Percentiles rank a stretch among this genome's conserved stretches.
These are phyloP conservation scores for Piromyces sp. DNA, from an alignment of 192 early-diverging fungal species.

Conservation along the genomic window DNA sequence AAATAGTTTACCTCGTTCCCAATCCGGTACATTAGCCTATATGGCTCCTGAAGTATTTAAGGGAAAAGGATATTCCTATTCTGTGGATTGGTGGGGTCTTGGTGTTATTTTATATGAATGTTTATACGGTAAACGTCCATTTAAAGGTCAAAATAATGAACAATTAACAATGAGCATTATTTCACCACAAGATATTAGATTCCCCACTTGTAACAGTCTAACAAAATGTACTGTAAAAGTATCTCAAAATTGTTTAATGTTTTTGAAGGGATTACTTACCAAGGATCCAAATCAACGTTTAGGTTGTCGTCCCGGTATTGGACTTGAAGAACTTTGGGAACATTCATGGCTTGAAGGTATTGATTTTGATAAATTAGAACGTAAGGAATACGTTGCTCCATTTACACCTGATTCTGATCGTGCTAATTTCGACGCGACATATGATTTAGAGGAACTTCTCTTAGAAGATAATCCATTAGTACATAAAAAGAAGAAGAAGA, in stretches of 20 bases:
- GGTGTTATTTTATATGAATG: not conserved
- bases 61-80: not conserved
- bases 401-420: conserved; percentile 71
- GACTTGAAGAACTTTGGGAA: conserved; percentile 38
- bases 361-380: conserved; percentile 59
- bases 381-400: conserved; percentile 50
- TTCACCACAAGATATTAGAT: conserved; percentile 29
- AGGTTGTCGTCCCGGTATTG: conserved; percentile 51
- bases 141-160: conserved; percentile 57
- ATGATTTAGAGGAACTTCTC: conserved; percentile 88
- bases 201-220: not conserved
- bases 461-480: conserved; percentile 91
- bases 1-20: not conserved
- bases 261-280: conserved; percentile 52
- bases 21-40: conserved; percentile 2
- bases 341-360: conserved; percentile 67
- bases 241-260: conserved; percentile 39
- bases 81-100: not conserved
- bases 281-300: conserved; percentile 58
- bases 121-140: conserved; percentile 39
- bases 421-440: conserved; percentile 88
- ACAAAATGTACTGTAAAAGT: conserved; percentile 7
- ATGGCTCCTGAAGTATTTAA: not conserved
- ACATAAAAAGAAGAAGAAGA: conserved; percentile 43
- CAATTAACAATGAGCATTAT: conserved; percentile 51